Evolutionary conservation across 2,329 filamentous ascomycete genomes (phyloP), one percentile per base, ranked within the genome.

Genomic region (Sclerotinia sclerotiorum): DNA sequence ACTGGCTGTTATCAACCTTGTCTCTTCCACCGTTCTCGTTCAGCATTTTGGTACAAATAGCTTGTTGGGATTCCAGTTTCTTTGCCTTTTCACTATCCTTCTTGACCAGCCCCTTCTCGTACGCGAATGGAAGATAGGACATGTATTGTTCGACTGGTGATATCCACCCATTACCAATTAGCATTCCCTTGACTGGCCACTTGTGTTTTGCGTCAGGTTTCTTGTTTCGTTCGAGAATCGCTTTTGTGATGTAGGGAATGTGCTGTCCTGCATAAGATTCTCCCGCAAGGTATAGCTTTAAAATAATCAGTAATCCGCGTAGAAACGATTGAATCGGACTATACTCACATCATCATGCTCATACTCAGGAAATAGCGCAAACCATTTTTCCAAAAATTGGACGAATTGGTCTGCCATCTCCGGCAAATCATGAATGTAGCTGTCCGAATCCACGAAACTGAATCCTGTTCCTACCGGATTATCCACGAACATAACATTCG

Each of bases 81-180:
- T 87, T 84, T 44, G 88, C 88, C 11, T 81, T 76, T 5, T 89
- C 84, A 3, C 87, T 90, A 35, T 86, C 90, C 74, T 88, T 87
- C 72, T 88, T 77, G 51, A 98, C 80, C 27, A 99, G 79, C 13
- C 88, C 89, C 76, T 88, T 88, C 69, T 94, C 85, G 78, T 95
- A 93, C 55, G 91, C 90, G 75, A 88, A 98, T 42, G 89, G 85
- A 13, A 97, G 82, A 77, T 97, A 97, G 0, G 94, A 84, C 42
- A 90, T 88, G 79, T 98, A 99, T 78, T 99, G 95, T 61, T 97
- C 92, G 10, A 83, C 82, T 1, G 94, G 94, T 2, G 94, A 91
- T 65, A 99, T 94, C 95, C 96, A 99, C 51, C 94, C 95, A 78
- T 99, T 99, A 67, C 96, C 96, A 70, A 99, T 98, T 48, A 99